Conservation (phyloP, 768 basidiomycete genomes). For the Agaricus sinodeliciosus region DNA sequence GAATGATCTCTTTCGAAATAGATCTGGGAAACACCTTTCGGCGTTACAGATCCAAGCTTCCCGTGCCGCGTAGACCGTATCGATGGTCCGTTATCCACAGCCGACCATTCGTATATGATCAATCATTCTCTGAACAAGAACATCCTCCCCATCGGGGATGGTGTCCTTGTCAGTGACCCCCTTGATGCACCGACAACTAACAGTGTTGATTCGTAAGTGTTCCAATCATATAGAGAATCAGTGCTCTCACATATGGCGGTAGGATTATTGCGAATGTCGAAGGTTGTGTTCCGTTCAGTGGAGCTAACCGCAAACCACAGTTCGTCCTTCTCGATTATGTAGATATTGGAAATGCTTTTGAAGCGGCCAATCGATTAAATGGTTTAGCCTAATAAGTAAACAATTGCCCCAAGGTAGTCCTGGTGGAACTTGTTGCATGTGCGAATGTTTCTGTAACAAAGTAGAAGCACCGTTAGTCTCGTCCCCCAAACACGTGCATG, state of each 20-base stretch:
- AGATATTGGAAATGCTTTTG: constrained; percentile 36
- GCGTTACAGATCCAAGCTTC: constrained; percentile 40
- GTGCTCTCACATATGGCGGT: neutral
- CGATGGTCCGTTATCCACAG: constrained; percentile 36
- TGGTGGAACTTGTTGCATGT: too few relatives aligned
- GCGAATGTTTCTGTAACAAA: too few relatives aligned
- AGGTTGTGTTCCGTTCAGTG: constrained; percentile 34
- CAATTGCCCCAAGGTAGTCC: too few relatives aligned
- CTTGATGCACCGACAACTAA: constrained; percentile 32
- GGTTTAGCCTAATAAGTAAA: constrained; percentile 27
- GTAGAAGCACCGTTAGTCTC: too few relatives aligned
- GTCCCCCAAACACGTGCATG: too few relatives aligned
- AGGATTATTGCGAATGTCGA: constrained; percentile 36
- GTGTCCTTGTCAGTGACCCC: constrained; percentile 33
- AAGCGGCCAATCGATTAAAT: constrained; percentile 39
- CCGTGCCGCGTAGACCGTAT: constrained; percentile 50
- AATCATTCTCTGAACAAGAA: constrained; percentile 52
- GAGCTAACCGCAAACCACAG: constrained; percentile 38
- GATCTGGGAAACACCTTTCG: constrained; percentile 58
- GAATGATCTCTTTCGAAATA: constrained; percentile 11
- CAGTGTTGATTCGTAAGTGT: constrained; percentile 29
- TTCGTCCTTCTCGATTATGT: constrained; percentile 51
- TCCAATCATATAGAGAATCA: neutral
- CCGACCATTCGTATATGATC: constrained; percentile 52
- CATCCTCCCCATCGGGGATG: constrained; percentile 27